Evolutionary conservation across 176 grass and related monocot species (phyloP).

Genomic region (Bonia amplexicaulis): DNA sequence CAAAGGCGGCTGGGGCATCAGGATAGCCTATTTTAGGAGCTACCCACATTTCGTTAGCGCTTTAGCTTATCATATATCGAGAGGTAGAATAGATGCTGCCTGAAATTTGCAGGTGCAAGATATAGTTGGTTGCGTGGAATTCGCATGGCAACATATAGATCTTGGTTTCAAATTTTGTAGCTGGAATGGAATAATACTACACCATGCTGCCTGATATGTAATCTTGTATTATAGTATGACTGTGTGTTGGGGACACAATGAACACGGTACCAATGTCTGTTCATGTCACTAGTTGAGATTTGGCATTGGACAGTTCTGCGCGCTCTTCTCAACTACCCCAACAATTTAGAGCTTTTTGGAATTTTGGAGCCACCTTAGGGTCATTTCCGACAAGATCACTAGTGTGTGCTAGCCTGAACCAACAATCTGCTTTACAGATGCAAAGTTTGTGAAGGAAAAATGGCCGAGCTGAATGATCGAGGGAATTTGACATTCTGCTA

Average conservation of each 20-base stretch:
- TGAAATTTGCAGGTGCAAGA: constrained; percentile 32
- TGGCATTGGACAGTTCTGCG: neutral
- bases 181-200: constrained; percentile 36
- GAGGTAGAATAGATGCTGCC: constrained; percentile 46
- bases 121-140: constrained; percentile 38
- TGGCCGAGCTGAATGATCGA: neutral
- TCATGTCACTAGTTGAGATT: neutral
- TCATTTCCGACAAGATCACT: no score
- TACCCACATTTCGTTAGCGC: neutral
- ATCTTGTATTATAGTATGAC: constrained; percentile 12
- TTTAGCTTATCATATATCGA: neutral
- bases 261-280: constrained; percentile 5
- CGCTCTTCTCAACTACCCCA: neutral
- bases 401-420: no score
- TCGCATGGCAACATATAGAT: constrained; percentile 25
- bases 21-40: constrained; percentile 41
- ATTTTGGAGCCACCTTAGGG: no score
- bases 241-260: neutral
- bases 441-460: no score
- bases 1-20: constrained; percentile 63
- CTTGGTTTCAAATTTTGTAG: constrained; percentile 39
- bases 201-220: neutral
- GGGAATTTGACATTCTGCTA: neutral
- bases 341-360: no score
- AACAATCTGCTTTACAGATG: no score